phyloP scores from a whole-genome alignment of 257 asterid species.

The Misopates orontium region DNA sequence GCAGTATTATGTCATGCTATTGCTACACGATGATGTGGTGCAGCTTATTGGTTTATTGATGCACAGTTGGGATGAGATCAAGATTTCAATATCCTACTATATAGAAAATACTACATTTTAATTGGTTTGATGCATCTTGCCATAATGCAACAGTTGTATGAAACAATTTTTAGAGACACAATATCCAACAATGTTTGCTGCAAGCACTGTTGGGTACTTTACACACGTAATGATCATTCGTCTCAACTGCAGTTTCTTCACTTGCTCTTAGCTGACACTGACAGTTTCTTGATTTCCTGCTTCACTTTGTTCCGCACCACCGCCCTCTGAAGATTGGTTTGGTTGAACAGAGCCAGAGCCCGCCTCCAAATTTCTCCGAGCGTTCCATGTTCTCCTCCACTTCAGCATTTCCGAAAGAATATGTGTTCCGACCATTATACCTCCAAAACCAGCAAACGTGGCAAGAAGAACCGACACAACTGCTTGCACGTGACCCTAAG shows the following conservation, averaged over 20 bases:
- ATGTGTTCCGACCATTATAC: slow-evolving; percentile 80
- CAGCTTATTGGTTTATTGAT: too few species aligned
- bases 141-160: too few species aligned
- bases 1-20: too few species aligned
- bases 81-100: too few species aligned
- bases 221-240: too few species aligned
- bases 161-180: too few species aligned
- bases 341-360: slow-evolving; percentile 39
- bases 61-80: too few species aligned
- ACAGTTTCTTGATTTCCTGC: slow-evolving; percentile 31
- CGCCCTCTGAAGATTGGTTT: slow-evolving; percentile 40
- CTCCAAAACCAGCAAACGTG: slow-evolving; percentile 88
- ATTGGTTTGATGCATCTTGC: too few species aligned
- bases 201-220: neutral
- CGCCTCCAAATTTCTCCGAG: slow-evolving; percentile 34
- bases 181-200: slow-evolving; percentile 5
- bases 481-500: slow-evolving; percentile 69
- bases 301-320: slow-evolving; percentile 30
- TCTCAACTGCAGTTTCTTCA: neutral
- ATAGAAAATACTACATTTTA: too few species aligned
- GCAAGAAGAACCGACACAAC: slow-evolving; percentile 76
- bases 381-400: slow-evolving; percentile 49
- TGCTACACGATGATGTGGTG: too few species aligned
- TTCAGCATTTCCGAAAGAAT: slow-evolving; percentile 56
- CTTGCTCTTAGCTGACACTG: slow-evolving; percentile 23